Base-by-base conservation (phyloP, 2,329 filamentous ascomycete genomes). In the Leptographium flavum region DNA sequence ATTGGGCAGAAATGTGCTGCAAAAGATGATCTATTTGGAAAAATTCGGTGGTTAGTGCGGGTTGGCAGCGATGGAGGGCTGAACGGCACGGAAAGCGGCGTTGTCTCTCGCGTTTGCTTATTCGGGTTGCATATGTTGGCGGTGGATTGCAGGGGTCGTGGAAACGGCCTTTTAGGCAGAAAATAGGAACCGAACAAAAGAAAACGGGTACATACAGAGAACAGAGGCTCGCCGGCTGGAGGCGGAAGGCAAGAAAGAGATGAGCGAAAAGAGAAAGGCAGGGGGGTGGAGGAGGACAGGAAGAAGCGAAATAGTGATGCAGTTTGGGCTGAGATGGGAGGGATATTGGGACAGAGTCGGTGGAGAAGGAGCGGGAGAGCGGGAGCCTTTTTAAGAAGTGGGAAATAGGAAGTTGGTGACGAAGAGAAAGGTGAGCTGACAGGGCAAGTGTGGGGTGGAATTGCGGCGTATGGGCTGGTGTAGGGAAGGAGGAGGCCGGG, bases 1-100 rank as follows among this genome's bases (percentile, higher is more conserved):
- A 13, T 40, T 40, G 38, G 38, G 38, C 27, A 40, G 25, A 37
- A 8, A 21, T 43, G 39, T 37, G 35, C 21, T 42, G 36, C 39
- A 19, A 6, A 38, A 35, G 27, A 25, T 36, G 31, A 35, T 25
- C 25, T 45, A 39, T 48, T 32, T 44, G 28, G 30, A 41, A 49
- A 51, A 49, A 51, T 39, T 45, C 25, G 30, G 25, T 23, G 42
- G 47, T 51, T 51, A 51, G 50, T 45, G 50, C 46, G 49, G 43
- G 38, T 38, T 46, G 37, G 41, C 30, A 21, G 27, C 13, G 39
- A 37, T 39, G 37, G 42, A 51, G 50, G 49, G 51, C 50, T 54
- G 49, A 48, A 49, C 35, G 49, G 35, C 48, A 22, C 33, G 45
- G 45, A 33, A 38, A 15, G 17, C 17, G 41, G 17, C 36, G 42